These are phyloP conservation scores for Aspergillus proliferans DNA, from an alignment of 2,329 filamentous ascomycete genomes.

Conservation along the genomic window DNA sequence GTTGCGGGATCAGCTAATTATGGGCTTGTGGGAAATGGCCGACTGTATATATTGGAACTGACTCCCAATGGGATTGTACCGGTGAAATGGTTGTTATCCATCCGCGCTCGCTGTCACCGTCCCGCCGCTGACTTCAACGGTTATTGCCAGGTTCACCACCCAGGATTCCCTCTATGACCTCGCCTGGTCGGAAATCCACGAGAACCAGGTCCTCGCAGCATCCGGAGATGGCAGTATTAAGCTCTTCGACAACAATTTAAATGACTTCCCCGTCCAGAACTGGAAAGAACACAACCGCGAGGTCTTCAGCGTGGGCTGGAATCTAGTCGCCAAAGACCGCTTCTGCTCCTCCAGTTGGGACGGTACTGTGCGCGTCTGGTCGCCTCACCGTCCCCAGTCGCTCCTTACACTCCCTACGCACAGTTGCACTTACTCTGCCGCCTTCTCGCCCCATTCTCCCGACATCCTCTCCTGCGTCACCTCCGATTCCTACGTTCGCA, in stretches of 20 bases:
- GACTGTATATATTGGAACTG: slow-evolving; percentile 75
- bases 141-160: slow-evolving; percentile 69
- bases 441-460: slow-evolving; percentile 83
- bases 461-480: slow-evolving; percentile 80
- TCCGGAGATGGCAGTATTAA: slow-evolving; percentile 93
- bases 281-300: slow-evolving; percentile 93
- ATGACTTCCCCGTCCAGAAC: slow-evolving; percentile 80
- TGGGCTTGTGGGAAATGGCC: slow-evolving; percentile 92
- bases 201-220: slow-evolving; percentile 84
- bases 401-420: slow-evolving; percentile 84
- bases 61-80: slow-evolving; percentile 77
- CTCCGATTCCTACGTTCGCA: slow-evolving; percentile 78
- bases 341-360: slow-evolving; percentile 95
- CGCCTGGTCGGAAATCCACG: slow-evolving; percentile 91
- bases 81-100: slow-evolving; percentile 62
- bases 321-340: slow-evolving; percentile 79
- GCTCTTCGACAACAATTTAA: slow-evolving; percentile 77
- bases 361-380: slow-evolving; percentile 93
- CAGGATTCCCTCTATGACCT: slow-evolving; percentile 95
- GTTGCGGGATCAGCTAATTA: slow-evolving; percentile 91
- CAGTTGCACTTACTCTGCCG: slow-evolving; percentile 87
- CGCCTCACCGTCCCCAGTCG: slow-evolving; percentile 66
- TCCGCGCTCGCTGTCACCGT: not conserved
- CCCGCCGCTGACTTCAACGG: slow-evolving; percentile 2
- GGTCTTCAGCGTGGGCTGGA: slow-evolving; percentile 90